Percentiles rank a stretch among this genome's conserved stretches.
Evolutionary conservation across 306 rosid genomes (phyloP).

Genomic region (Prunus dulcis): DNA sequence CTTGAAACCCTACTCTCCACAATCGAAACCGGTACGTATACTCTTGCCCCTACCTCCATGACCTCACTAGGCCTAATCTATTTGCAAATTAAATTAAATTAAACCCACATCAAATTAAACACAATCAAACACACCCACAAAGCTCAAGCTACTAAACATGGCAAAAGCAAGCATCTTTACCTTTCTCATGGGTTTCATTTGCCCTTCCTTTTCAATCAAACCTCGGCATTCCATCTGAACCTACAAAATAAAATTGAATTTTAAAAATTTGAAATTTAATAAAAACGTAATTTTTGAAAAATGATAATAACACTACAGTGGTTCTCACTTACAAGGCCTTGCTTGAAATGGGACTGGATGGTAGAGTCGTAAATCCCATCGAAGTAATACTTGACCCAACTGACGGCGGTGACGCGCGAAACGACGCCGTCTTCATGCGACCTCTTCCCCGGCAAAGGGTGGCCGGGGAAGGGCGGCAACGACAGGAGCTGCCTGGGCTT

Average conservation of each 20-base stretch:
- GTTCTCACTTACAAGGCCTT: conserved; percentile 66
- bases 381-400: conserved; percentile 85
- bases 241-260: conserved; percentile 25
- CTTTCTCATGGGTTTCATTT: conserved; percentile 47
- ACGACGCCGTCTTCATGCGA: conserved; percentile 7
- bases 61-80: conserved; percentile 77
- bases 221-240: conserved; percentile 53
- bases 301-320: not conserved
- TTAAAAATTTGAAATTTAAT: not conserved
- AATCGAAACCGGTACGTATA: conserved; percentile 73
- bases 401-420: conserved; percentile 63
- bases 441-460: conserved; percentile 57
- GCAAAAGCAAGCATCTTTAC: conserved; percentile 35
- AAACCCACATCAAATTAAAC: not conserved
- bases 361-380: conserved; percentile 49
- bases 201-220: conserved; percentile 32
- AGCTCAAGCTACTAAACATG: not conserved
- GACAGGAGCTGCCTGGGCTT: conserved; percentile 83
- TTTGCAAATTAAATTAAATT: conserved; percentile 27
- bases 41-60: conserved; percentile 58
- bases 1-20: conserved; percentile 76
- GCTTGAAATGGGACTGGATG: conserved; percentile 79
- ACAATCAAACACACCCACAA: not conserved
- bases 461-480: conserved; percentile 74
- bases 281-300: not conserved